These are phyloP conservation scores for Adansonia madagascariensis DNA, from an alignment of 441 rosid genomes.

Conservation along the genomic window DNA sequence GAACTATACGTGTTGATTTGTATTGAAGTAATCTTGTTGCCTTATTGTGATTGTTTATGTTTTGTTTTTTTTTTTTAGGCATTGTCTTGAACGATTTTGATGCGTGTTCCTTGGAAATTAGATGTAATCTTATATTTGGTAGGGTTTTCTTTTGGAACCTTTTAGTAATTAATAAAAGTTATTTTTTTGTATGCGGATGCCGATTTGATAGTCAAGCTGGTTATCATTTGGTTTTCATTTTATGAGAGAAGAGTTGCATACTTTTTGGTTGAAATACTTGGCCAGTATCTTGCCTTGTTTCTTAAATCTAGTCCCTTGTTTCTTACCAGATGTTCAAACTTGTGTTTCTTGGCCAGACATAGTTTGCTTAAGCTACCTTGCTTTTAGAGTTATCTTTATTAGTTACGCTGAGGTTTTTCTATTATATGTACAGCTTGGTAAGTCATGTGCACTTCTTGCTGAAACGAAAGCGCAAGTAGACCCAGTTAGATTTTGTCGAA, in stretches of 20 bases:
- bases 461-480: conserved; percentile 34
- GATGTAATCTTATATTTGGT: conserved; percentile 11
- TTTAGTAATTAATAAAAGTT: neutral
- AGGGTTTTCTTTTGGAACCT: neutral
- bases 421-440: conserved; percentile 31
- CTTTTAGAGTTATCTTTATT: conserved; percentile 24
- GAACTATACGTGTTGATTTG: neutral
- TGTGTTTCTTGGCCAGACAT: neutral
- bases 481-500: conserved; percentile 31
- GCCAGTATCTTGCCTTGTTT: conserved; percentile 9
- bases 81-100: neutral
- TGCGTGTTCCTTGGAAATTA: neutral
- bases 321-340: neutral
- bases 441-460: conserved; percentile 39
- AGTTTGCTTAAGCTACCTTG: conserved; percentile 12
- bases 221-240: neutral
- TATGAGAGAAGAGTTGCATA: neutral
- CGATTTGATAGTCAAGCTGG: neutral
- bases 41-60: neutral
- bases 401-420: conserved; percentile 11
- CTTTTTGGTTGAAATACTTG: neutral
- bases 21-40: conserved; percentile 16
- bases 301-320: neutral
- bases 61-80: neutral
- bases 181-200: neutral